These are phyloP conservation scores for Colletotrichum musicola DNA, from an alignment of 2,329 filamentous ascomycete species.

Conservation along the genomic window DNA sequence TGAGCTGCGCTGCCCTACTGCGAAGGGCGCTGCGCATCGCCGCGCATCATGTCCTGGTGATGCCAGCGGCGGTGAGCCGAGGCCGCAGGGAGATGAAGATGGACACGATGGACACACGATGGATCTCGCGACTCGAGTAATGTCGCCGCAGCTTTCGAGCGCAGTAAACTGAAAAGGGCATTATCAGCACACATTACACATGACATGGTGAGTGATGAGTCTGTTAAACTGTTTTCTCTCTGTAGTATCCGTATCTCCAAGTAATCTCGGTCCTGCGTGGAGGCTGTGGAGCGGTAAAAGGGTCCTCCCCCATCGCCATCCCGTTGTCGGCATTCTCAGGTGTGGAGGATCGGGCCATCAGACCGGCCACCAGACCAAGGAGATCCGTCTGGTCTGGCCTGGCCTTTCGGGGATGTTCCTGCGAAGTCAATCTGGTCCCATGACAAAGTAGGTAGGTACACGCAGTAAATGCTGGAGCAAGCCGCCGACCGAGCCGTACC, in stretches of 20 bases:
- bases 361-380: neutral
- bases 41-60: neutral
- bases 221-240: neutral
- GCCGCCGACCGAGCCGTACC: neutral
- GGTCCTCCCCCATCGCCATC: neutral
- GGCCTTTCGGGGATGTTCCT: neutral
- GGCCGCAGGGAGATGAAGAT: conserved; percentile 1
- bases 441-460: too few species aligned
- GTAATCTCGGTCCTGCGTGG: neutral
- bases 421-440: conserved; percentile 1
- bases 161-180: neutral
- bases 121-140: conserved; percentile 7
- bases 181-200: conserved; percentile 10
- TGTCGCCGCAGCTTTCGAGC: neutral
- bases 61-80: conserved; percentile 7
- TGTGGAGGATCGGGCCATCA: conserved; percentile 1
- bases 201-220: neutral
- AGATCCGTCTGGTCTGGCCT: neutral
- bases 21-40: neutral
- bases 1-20: conserved; percentile 7
- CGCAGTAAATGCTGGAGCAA: neutral
- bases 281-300: neutral
- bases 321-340: conserved; percentile 5
- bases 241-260: neutral
- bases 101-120: neutral